Evolutionary conservation across 768 basidiomycete genomes (phyloP).

Genomic region (Lenzites betulinus): DNA sequence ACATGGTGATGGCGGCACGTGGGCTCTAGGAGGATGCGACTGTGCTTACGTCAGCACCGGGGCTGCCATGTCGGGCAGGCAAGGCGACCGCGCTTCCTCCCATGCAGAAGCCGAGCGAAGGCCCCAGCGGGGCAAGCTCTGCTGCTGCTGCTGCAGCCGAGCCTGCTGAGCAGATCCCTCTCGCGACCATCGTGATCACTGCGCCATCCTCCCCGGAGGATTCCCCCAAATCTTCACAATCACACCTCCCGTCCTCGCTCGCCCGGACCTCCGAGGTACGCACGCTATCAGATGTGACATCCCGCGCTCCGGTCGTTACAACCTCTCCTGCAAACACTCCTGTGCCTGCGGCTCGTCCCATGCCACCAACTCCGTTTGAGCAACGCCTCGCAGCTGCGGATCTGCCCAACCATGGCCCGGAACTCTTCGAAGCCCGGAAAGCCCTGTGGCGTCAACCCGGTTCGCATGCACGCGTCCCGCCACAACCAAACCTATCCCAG

Average conservation of each 20-base stretch:
- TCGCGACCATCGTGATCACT: slow-evolving; percentile 26
- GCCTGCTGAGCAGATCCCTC: neutral
- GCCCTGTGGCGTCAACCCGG: slow-evolving; percentile 56
- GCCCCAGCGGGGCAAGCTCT: slow-evolving; percentile 6
- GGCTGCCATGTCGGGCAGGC: slow-evolving; percentile 6
- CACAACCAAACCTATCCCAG: slow-evolving; percentile 41
- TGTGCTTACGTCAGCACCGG: slow-evolving; percentile 14
- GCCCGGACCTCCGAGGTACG: neutral
- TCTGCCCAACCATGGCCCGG: slow-evolving; percentile 65
- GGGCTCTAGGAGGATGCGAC: neutral
- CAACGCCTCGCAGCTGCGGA: slow-evolving; percentile 38
- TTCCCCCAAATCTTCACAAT: neutral
- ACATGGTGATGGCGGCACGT: slow-evolving; percentile 14
- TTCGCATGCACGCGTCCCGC: slow-evolving; percentile 24
- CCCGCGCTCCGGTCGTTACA: neutral
- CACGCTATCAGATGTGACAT: slow-evolving; percentile 16
- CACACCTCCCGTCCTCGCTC: slow-evolving; percentile 2
- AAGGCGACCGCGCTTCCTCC: neutral
- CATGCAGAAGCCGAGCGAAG: slow-evolving; percentile 14
- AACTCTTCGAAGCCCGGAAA: slow-evolving; percentile 62
- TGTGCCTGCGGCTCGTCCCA: slow-evolving; percentile 4
- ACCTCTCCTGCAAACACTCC: neutral
- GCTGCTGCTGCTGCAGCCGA: neutral
- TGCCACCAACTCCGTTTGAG: slow-evolving; percentile 39
- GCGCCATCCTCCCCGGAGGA: slow-evolving; percentile 28